Evolutionary conservation across 768 basidiomycete genomes (phyloP).

Genomic region (Auriscalpium vulgare): DNA sequence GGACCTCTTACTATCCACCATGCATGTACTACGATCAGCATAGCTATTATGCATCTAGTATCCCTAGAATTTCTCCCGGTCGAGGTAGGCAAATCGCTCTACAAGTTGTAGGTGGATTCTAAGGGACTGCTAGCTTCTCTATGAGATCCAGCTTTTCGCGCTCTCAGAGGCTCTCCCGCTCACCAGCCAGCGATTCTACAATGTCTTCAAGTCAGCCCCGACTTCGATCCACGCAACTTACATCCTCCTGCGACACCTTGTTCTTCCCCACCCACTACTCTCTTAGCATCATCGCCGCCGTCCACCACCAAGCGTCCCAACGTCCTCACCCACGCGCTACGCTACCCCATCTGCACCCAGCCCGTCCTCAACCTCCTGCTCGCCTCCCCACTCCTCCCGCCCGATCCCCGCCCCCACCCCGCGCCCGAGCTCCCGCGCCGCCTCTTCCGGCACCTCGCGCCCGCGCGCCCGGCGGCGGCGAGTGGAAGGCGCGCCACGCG

Average conservation of each 20-base stretch:
- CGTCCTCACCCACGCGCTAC: constrained; percentile 41
- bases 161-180: constrained; percentile 56
- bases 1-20: too few relatives aligned
- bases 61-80: too few relatives aligned
- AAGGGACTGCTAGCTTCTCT: constrained; percentile 48
- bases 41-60: too few relatives aligned
- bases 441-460: constrained; percentile 48
- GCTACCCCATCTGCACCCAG: constrained; percentile 39
- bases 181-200: constrained; percentile 43
- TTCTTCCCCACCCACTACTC: not conserved
- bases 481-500: constrained; percentile 42
- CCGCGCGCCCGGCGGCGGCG: not conserved
- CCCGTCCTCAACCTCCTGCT: constrained; percentile 41
- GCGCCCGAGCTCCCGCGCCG: constrained; percentile 53
- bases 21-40: too few relatives aligned
- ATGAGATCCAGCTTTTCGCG: constrained; percentile 68
- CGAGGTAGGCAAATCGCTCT: too few relatives aligned
- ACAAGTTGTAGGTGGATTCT: too few relatives aligned
- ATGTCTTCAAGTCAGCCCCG: constrained; percentile 48
- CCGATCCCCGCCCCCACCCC: not conserved
- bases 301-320: not conserved
- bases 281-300: not conserved
- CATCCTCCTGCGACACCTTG: constrained; percentile 33
- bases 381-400: constrained; percentile 14
- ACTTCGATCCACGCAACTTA: constrained; percentile 59